Base-by-base conservation (phyloP, 2,329 filamentous ascomycete species). In the Neoascochyta sp. region DNA sequence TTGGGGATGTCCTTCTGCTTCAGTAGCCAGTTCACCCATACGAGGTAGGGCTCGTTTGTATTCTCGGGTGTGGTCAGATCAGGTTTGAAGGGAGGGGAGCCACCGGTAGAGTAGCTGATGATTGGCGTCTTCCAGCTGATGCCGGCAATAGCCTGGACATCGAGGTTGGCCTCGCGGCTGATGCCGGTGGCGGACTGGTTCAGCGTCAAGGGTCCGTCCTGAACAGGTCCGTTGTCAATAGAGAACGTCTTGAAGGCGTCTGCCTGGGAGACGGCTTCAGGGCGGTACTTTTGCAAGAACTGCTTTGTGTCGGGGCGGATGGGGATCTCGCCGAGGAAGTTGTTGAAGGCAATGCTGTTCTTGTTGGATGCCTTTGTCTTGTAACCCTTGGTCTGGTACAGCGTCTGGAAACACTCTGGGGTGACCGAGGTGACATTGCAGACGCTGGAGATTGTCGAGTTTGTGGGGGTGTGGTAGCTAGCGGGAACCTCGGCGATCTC, bases 1-100 rank as follows among this genome's bases (percentile, higher is more conserved):
- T 77, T 71, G 0, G 81, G 80, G 2, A 85, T 65, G 11, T 72
- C 70, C 1, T 67, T 57, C 12, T 80, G 70, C 2, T 62, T 58
- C 1, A 81, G 68, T 2, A 83, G 55, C 55, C 76, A 75, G 33
- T 75, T 68, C 6, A 83, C 65, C 66, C 75, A 83, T 9, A 69
- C 69, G 1, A 83, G 65, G 57, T 83, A 85, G 0, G 80, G 80
- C 63, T 86, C 82, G 55, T 85, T 86, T 43, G 68, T 70, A 54
- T 80, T 71, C 14, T 42, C 64, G 12, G 68, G 54, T 27, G 62
- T 63, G 50, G 43, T 66, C 9, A 66, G 45, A 22, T 76, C 68
- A 0, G 75, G 68, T 8, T 67, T 60, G 49, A 73, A 74, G 1
- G 71, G 73, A 24, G 69, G 76, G 13, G 59, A 63, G 11, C 80